Base-by-base conservation (phyloP, 2,329 filamentous ascomycete species). In the Hymenotorrendiella dingleyae region DNA sequence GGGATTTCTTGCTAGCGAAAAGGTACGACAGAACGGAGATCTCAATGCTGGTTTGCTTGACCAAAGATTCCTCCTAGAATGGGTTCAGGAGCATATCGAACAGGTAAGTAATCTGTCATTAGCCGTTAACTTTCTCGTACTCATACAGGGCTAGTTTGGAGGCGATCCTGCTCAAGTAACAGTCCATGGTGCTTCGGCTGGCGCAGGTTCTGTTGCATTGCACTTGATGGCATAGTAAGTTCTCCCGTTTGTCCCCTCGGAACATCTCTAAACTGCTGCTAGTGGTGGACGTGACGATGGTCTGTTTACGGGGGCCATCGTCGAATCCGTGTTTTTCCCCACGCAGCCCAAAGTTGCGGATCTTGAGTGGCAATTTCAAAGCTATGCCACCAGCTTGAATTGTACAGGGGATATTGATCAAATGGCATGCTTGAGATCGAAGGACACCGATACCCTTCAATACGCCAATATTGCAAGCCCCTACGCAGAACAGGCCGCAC, bases 41-140 rank as follows among this genome's bases (percentile, higher is more conserved):
- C 65, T 83, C 7, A 85, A 86, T 54, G 76, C 65, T 2, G 82
- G 82, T 0, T 59, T 85, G 6, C 65, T 82, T 3, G 81, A 86
- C 52, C 79, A 84, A 61, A 67, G 78, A 14, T 69, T 74, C 20
- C 65, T 74, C 2, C 58, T 86, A 34, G 57, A 73, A 37, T 85
- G 82, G 82, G 71, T 83, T 0, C 69, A 77, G 53, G 62, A 70
- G 26, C 65, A 85, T 46, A 82, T 85, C 30, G 57, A 61, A 22
- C 59, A 70, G 57, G 69, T 70, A 55, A 6, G 47, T 44, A 12
- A 16, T 17, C n/a, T 32, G 14, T 35, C 12, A 9, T 4, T 2
- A 7, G 28, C 11, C 5, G 16, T 14, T 19, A 8, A 28, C n/a
- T 1, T 6, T n/a, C n/a, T 27, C 6, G 16, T 40, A 12, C 22